A percentile compares a stretch with the other conserved stretches of the same genome.
phyloP scores from a whole-genome alignment of 2,329 filamentous ascomycete species.

The Trichoderma polysporum region DNA sequence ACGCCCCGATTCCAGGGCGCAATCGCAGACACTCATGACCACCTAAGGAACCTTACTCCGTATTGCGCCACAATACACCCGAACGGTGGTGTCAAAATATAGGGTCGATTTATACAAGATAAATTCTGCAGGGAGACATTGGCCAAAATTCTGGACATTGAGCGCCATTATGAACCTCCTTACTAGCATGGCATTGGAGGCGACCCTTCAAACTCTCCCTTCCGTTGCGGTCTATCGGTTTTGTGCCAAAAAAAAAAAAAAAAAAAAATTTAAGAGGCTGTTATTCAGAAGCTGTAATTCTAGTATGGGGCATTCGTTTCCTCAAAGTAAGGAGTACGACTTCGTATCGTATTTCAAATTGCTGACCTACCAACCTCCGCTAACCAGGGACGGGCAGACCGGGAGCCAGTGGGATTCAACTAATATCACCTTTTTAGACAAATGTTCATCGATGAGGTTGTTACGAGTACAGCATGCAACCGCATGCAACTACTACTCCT shows the following conservation, averaged over 20 bases:
- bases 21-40: background rate
- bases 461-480: background rate
- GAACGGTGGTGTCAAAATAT: background rate
- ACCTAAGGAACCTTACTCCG: slow-evolving; percentile 4
- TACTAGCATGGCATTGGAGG: background rate
- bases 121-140: slow-evolving; percentile 1
- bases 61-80: background rate
- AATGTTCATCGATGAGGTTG: background rate
- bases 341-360: background rate
- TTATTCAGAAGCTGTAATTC: background rate
- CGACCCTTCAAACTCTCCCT: background rate
- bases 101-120: background rate
- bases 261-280: background rate
- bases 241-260: background rate
- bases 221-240: background rate
- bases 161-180: background rate
- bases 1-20: background rate
- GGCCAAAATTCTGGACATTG: background rate
- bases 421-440: background rate
- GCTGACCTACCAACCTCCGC: background rate
- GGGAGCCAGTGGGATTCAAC: background rate
- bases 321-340: background rate
- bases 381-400: background rate
- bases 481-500: background rate
- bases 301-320: background rate